These are phyloP conservation scores for Thelephora aurantiotincta DNA, from an alignment of 768 basidiomycete genomes.

Conservation along the genomic window DNA sequence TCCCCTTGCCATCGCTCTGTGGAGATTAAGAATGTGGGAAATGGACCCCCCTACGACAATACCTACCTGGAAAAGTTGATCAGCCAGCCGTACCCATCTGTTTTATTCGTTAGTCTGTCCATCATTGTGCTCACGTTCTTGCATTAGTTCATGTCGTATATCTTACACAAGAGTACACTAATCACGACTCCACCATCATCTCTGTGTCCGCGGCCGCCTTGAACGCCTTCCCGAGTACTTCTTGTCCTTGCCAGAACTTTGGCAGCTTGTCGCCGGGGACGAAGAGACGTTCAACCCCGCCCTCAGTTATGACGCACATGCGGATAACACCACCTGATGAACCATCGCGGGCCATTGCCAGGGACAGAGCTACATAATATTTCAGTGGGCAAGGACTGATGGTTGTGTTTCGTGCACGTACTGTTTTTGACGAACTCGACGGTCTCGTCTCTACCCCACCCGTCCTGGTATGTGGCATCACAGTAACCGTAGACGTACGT, in stretches of 20 bases:
- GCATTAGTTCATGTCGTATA: not conserved
- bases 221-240: slow-evolving; percentile 36
- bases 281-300: slow-evolving; percentile 83
- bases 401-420: slow-evolving; percentile 26
- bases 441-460: slow-evolving; percentile 82
- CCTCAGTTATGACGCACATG: slow-evolving; percentile 93
- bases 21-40: slow-evolving; percentile 73
- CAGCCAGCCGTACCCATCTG: not conserved
- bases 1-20: slow-evolving; percentile 55
- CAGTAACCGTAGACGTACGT: slow-evolving; percentile 99
- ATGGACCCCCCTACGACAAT: too few relatives aligned
- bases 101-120: not conserved
- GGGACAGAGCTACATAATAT: slow-evolving; percentile 52
- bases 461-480: slow-evolving; percentile 93
- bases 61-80: not conserved
- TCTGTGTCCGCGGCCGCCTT: slow-evolving; percentile 18
- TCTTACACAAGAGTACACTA: not conserved
- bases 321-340: slow-evolving; percentile 96
- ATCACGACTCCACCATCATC: slow-evolving; percentile 29
- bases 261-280: slow-evolving; percentile 85
- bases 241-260: slow-evolving; percentile 78
- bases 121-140: slow-evolving; percentile 5
- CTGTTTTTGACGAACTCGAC: slow-evolving; percentile 93
- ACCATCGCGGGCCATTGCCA: slow-evolving; percentile 97
- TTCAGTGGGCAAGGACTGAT: not conserved